Conservation (phyloP, 768 basidiomycete species). For the Sarcodon aspratus region DNA sequence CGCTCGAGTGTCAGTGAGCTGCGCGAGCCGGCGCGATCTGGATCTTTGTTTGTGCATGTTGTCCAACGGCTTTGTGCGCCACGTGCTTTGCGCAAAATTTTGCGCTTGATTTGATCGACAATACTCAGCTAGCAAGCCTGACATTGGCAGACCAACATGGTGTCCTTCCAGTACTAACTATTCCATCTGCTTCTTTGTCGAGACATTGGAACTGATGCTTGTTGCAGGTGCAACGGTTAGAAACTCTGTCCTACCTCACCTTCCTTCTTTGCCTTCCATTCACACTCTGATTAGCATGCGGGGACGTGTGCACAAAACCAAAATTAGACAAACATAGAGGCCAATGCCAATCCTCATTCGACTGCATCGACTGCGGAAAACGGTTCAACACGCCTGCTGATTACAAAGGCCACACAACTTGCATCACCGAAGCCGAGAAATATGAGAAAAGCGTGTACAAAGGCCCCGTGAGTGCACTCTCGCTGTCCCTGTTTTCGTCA, state of each 20-base stretch:
- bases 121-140: too few species aligned
- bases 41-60: too few species aligned
- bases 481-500: conserved; percentile 9
- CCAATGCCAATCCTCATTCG: conserved; percentile 56
- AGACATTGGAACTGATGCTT: background rate
- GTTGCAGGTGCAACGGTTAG: conserved; percentile 12
- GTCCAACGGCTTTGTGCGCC: too few species aligned
- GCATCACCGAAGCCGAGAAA: conserved; percentile 88
- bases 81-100: too few species aligned
- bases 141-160: too few species aligned
- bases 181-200: background rate
- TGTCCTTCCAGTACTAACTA: too few species aligned
- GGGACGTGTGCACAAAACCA: conserved; percentile 87
- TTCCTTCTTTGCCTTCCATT: background rate
- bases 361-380: conserved; percentile 83
- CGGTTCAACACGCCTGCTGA: conserved; percentile 68
- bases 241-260: background rate
- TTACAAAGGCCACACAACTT: conserved; percentile 75
- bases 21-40: too few species aligned
- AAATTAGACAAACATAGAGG: conserved; percentile 73
- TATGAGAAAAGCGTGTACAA: conserved; percentile 84
- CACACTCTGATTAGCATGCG: conserved; percentile 39
- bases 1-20: too few species aligned
- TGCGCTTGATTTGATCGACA: too few species aligned
- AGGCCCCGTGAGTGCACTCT: conserved; percentile 33